Evolutionary conservation across 345 rosid species (phyloP), one percentile per base, ranked within the genome.

Genomic region (Brassica incana): DNA sequence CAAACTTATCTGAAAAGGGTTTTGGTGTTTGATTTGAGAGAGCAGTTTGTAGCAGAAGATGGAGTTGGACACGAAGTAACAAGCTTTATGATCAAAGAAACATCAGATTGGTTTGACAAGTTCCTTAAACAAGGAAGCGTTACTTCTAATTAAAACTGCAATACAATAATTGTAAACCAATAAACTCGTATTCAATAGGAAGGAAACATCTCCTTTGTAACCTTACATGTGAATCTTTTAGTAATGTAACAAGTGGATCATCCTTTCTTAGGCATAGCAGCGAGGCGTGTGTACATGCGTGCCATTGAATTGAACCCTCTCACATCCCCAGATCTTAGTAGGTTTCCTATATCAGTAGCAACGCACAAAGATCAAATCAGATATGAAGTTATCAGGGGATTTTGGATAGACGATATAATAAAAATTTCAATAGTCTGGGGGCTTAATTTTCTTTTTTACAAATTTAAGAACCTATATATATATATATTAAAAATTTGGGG

Each of bases 251-350:
- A 16, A 16, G 18, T 16, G 18, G 50, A 67, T 95, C 88, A 92
- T 52, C 98, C 95, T 82, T 92, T 95, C 88, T 91, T 95, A 7
- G 98, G 97, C 84, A 90, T 85, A 12, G 99, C 99, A 0, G 98
- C 80, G 5, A 81, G 75, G 66, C 78, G 78, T 15, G 83, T 91
- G 71, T 93, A 95, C 99, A 95, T 93, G 71, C 90, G 89, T 33
- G 98, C 99, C 99, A 95, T 93, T 33, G 99, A 96, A 73, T 90
- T 95, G 81, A 84, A 93, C 45, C 98, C 99, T 84, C 99, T 88
- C 32, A 85, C 79, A 65, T 96, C 99, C 1, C 98, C 99, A 4
- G 97, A 89, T 2, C 98, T 90, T 20, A 95, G 86, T 56, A 95
- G 98, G 79, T 95, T 95, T 38, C 98, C 99, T 91, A 86, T 3